Conservation (phyloP, 192 early-diverging fungal species). For the Coemansia sp. region DNA sequence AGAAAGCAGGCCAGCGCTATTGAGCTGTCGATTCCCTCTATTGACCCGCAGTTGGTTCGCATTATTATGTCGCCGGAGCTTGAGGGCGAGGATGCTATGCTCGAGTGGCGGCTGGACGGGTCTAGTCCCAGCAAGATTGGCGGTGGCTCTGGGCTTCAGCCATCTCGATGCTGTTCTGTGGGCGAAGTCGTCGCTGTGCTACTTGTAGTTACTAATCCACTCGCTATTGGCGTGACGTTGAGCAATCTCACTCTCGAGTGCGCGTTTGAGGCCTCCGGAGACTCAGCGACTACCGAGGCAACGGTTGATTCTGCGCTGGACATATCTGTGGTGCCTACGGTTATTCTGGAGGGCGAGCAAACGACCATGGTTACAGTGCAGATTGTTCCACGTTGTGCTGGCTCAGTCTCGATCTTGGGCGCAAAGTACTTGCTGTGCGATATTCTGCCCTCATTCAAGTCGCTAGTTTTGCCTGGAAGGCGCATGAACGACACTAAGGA, state of each 20-base stretch:
- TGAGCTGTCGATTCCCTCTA: conserved; percentile 64
- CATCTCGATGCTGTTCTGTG: conserved; percentile 39
- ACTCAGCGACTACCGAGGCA: not conserved
- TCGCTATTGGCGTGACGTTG: conserved; percentile 46
- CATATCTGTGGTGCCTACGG: conserved; percentile 26
- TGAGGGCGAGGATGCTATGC: conserved; percentile 45
- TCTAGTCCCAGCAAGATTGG: conserved; percentile 14
- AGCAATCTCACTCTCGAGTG: conserved; percentile 51
- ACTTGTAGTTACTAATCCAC: conserved; percentile 50
- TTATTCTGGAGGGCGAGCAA: conserved; percentile 46
- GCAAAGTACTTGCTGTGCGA: conserved; percentile 79
- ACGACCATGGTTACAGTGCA: conserved; percentile 45
- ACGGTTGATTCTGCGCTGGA: conserved; percentile 10
- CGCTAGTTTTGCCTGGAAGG: conserved; percentile 68
- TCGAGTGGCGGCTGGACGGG: conserved; percentile 33
- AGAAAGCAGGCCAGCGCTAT: conserved; percentile 22
- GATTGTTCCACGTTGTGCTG: conserved; percentile 42
- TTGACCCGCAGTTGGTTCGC: conserved; percentile 50
- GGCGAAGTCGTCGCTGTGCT: conserved; percentile 49
- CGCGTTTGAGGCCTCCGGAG: conserved; percentile 20
- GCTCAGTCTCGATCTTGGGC: conserved; percentile 72
- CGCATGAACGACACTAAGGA: conserved; percentile 79
- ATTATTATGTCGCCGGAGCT: conserved; percentile 53
- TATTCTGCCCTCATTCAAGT: conserved; percentile 69
- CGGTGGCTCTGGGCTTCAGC: not conserved